These are phyloP conservation scores for Leishmania arabica DNA, from an alignment of 208 protist genomes.

Conservation along the genomic window DNA sequence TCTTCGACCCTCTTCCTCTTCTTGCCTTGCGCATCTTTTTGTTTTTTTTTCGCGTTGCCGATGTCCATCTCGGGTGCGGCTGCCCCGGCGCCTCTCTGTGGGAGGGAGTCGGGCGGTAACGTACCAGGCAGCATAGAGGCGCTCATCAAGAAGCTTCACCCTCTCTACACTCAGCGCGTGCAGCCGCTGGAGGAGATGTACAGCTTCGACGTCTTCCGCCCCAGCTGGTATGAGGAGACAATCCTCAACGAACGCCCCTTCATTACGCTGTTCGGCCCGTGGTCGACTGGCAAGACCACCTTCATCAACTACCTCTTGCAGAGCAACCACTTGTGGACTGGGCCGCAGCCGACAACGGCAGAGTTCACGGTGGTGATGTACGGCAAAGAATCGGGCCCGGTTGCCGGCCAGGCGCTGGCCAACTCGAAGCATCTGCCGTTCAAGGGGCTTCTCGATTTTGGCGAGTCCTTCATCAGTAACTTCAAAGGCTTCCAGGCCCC, in stretches of 20 bases:
- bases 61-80: background rate
- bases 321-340: slow-evolving; percentile 73
- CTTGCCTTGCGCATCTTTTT: background rate
- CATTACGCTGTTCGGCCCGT: slow-evolving; percentile 77
- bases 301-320: slow-evolving; percentile 87
- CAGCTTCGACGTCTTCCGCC: slow-evolving; percentile 57
- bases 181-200: slow-evolving; percentile 78
- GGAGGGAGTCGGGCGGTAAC: slow-evolving; percentile 29
- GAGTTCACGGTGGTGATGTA: slow-evolving; percentile 82
- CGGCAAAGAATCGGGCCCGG: slow-evolving; percentile 55
- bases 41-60: background rate
- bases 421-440: slow-evolving; percentile 92
- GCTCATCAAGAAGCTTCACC: slow-evolving; percentile 48
- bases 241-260: slow-evolving; percentile 66
- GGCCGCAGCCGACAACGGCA: slow-evolving; percentile 76
- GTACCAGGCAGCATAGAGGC: slow-evolving; percentile 44
- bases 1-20: background rate
- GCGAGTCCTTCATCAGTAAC: slow-evolving; percentile 85
- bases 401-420: slow-evolving; percentile 84
- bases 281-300: slow-evolving; percentile 77
- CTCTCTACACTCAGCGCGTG: slow-evolving; percentile 56
- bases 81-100: slow-evolving; percentile 5
- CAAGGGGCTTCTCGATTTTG: slow-evolving; percentile 80
- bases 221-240: slow-evolving; percentile 68
- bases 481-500: slow-evolving; percentile 83